A percentile compares a stretch with the other conserved stretches of the same genome.
phyloP scores from a whole-genome alignment of 2,329 filamentous ascomycete genomes.

The Colletotrichum cuscutae region DNA sequence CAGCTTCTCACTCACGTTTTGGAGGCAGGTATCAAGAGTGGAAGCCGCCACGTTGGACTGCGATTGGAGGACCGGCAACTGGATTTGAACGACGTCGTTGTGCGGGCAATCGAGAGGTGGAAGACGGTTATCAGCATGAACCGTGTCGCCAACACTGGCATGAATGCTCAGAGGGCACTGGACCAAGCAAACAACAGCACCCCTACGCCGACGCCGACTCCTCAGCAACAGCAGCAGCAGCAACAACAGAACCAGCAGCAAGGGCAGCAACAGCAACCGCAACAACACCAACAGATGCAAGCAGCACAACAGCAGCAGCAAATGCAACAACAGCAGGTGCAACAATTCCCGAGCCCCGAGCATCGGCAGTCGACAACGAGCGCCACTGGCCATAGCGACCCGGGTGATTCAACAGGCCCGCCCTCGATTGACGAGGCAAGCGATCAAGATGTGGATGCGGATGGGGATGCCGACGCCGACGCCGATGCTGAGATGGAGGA shows the following conservation, averaged over 20 bases:
- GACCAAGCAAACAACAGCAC: slow-evolving; percentile 44
- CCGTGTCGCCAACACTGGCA: slow-evolving; percentile 54
- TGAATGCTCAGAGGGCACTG: slow-evolving; percentile 62
- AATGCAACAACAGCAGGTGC: slow-evolving; percentile 38
- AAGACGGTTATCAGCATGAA: slow-evolving; percentile 68
- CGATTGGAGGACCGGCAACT: slow-evolving; percentile 61
- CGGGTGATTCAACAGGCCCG: slow-evolving; percentile 46
- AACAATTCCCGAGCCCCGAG: slow-evolving; percentile 36
- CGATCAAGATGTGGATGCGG: slow-evolving; percentile 51
- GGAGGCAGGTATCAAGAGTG: slow-evolving; percentile 53
- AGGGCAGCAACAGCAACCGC: slow-evolving; percentile 41
- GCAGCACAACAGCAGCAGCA: slow-evolving; percentile 35
- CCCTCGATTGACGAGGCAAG: slow-evolving; percentile 59
- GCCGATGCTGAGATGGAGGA: slow-evolving; percentile 64
- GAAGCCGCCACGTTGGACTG: slow-evolving; percentile 54
- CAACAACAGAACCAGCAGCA: slow-evolving; percentile 44
- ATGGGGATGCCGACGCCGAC: slow-evolving; percentile 54
- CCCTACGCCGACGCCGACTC: slow-evolving; percentile 37
- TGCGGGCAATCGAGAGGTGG: slow-evolving; percentile 69
- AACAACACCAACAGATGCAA: slow-evolving; percentile 36
- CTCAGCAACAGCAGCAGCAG: slow-evolving; percentile 38
- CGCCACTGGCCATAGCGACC: slow-evolving; percentile 48
- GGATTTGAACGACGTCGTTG: slow-evolving; percentile 62
- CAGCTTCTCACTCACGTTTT: slow-evolving; percentile 58
- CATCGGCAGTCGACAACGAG: slow-evolving; percentile 47